Evolutionary conservation across 2,329 filamentous ascomycete species (phyloP).

Genomic region (Aciculosporium take): DNA sequence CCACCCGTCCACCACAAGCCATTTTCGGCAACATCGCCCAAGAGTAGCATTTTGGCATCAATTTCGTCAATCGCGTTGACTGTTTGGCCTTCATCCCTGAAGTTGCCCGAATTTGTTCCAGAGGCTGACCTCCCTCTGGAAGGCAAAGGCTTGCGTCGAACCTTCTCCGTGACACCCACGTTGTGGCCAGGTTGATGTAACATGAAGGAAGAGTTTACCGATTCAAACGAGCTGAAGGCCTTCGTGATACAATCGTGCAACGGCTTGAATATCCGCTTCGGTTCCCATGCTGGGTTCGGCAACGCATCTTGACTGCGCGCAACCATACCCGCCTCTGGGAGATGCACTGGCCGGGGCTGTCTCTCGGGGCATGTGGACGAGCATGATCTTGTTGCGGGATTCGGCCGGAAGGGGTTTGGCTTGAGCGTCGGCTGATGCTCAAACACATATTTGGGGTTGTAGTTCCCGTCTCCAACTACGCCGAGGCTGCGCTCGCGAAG

Average conservation of each 20-base stretch:
- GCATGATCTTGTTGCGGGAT: conserved; percentile 20
- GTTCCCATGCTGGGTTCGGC: conserved; percentile 16
- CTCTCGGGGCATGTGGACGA: conserved; percentile 32
- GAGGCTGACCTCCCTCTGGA: conserved; percentile 5
- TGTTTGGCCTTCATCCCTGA: conserved; percentile 8
- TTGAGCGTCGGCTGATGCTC: conserved; percentile 24
- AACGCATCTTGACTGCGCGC: conserved; percentile 7
- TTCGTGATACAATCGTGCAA: conserved; percentile 64
- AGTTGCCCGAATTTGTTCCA: background rate
- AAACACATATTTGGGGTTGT: conserved; percentile 17
- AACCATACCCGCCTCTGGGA: conserved; percentile 8
- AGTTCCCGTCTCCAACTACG: background rate
- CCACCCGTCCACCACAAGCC: conserved; percentile 68
- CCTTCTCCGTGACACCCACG: conserved; percentile 12
- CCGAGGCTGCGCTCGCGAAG: background rate
- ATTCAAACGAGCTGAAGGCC: conserved; percentile 55
- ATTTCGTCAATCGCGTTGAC: conserved; percentile 31
- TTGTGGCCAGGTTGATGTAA: conserved; percentile 26
- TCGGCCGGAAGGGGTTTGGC: conserved; percentile 16
- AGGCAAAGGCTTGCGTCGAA: conserved; percentile 15
- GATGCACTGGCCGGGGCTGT: conserved; percentile 12
- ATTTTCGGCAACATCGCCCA: conserved; percentile 69
- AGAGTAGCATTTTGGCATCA: conserved; percentile 59
- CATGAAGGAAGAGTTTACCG: conserved; percentile 64
- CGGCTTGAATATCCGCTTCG: conserved; percentile 54